These are phyloP conservation scores for Schizophyllum commune DNA, from an alignment of 1,284 basidiomycete species.

Conservation along the genomic window DNA sequence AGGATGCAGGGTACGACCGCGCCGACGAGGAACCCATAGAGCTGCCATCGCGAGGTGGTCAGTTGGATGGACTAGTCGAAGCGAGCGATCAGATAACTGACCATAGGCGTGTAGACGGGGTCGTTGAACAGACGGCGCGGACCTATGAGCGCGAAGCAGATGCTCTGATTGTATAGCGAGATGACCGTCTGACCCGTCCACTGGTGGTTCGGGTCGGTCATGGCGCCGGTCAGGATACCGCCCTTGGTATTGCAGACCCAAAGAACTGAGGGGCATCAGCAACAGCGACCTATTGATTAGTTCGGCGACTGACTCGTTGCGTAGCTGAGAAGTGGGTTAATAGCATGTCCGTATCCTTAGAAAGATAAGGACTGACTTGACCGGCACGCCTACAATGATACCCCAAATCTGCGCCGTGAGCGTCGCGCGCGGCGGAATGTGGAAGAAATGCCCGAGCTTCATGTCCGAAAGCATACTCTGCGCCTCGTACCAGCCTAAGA, in stretches of 20 bases:
- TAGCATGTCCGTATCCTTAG: too few relatives aligned
- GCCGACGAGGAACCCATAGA: conserved; percentile 18
- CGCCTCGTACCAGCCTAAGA: conserved; percentile 18
- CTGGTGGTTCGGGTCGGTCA: conserved; percentile 9
- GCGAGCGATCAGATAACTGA: background rate
- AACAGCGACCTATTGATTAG: background rate
- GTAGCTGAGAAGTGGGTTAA: background rate
- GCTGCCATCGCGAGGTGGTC: conserved; percentile 7
- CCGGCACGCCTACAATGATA: conserved; percentile 17
- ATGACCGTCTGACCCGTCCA: conserved; percentile 17
- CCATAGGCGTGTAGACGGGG: conserved; percentile 12
- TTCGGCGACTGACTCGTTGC: background rate
- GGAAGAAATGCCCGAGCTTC: conserved; percentile 19
- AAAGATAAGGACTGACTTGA: conserved; percentile 19
- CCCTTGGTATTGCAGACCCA: conserved; percentile 16
- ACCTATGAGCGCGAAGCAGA: conserved; percentile 18
- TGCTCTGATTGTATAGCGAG: conserved; percentile 19
- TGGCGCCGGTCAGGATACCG: conserved; percentile 12
- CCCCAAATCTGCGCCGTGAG: conserved; percentile 18
- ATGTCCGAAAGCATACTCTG: conserved; percentile 20
- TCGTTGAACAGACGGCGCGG: conserved; percentile 17
- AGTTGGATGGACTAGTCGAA: background rate
- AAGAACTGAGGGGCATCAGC: conserved; percentile 14
- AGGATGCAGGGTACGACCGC: conserved; percentile 15
- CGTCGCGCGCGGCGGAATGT: conserved; percentile 17